A percentile compares a stretch with the other conserved stretches of the same genome.
Conservation (phyloP, 805 yeast species). For the Nematodospora valgi region DNA sequence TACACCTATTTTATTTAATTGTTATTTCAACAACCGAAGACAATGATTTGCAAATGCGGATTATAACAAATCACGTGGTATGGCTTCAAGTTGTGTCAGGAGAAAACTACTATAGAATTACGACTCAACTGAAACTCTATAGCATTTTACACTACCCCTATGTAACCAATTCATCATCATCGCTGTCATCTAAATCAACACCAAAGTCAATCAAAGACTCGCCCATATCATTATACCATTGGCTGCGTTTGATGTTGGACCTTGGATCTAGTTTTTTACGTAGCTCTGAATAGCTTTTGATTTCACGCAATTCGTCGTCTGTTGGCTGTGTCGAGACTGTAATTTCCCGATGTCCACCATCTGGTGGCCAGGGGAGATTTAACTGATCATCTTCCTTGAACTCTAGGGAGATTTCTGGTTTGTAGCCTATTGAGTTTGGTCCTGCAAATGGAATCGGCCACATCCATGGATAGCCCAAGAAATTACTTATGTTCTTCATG, state of each 20-base stretch:
- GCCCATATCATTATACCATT: constrained; percentile 81
- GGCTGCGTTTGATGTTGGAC: constrained; percentile 32
- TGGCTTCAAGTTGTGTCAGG: no score
- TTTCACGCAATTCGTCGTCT: constrained; percentile 12
- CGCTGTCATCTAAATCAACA: constrained; percentile 62
- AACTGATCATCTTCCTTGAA: constrained; percentile 53
- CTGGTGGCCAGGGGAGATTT: constrained; percentile 91
- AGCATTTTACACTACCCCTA: no score
- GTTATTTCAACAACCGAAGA: no score
- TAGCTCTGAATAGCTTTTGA: constrained; percentile 16
- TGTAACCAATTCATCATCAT: constrained; percentile 1
- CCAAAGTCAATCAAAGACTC: constrained; percentile 83
- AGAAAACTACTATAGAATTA: no score
- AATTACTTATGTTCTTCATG: constrained; percentile 46
- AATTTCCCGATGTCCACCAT: constrained; percentile 54
- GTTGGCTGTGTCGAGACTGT: constrained; percentile 14
- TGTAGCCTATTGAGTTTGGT: constrained; percentile 59
- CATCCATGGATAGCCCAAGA: constrained; percentile 59
- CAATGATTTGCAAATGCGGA: no score
- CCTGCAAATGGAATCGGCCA: constrained; percentile 75
- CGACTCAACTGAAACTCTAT: no score
- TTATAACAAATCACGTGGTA: no score
- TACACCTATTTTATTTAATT: no score
- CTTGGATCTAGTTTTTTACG: constrained; percentile 36
- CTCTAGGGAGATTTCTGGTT: constrained; percentile 52